Conservation (phyloP, 2,329 filamentous ascomycete genomes). For the Cladorrhinum sp. region DNA sequence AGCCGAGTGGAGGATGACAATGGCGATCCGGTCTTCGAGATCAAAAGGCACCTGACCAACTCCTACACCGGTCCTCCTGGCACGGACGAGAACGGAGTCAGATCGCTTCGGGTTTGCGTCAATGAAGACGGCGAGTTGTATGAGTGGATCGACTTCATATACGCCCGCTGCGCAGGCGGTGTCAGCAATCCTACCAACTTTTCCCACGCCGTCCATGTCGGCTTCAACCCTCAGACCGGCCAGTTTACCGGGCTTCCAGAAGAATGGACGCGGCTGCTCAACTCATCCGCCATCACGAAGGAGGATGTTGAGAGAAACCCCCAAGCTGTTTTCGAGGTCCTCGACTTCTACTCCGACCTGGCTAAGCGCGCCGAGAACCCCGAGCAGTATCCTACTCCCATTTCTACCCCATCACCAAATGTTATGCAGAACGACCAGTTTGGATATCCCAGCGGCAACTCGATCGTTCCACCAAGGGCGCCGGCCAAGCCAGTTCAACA, state of each 20-base stretch:
- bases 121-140: conserved; percentile 97
- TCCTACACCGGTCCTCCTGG: conserved; percentile 64
- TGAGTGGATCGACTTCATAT: conserved; percentile 98
- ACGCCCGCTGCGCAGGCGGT: conserved; percentile 91
- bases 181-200: conserved; percentile 99
- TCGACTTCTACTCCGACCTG: conserved; percentile 83
- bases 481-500: conserved; percentile 56
- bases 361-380: conserved; percentile 73
- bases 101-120: conserved; percentile 86
- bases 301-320: conserved; percentile 98
- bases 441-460: conserved; percentile 54
- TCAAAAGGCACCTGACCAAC: conserved; percentile 71
- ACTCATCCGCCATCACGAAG: conserved; percentile 94
- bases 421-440: conserved; percentile 61
- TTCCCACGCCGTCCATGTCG: conserved; percentile 93
- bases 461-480: conserved; percentile 63
- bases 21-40: conserved; percentile 89
- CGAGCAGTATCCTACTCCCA: conserved; percentile 63
- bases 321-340: conserved; percentile 75
- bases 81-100: conserved; percentile 75
- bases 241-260: conserved; percentile 91
- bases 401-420: conserved; percentile 61
- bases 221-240: conserved; percentile 91
- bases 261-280: conserved; percentile 96
- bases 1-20: conserved; percentile 74